Base-by-base conservation (phyloP, 108 stramenopile species). In the Aurantiochytrium sp. region DNA sequence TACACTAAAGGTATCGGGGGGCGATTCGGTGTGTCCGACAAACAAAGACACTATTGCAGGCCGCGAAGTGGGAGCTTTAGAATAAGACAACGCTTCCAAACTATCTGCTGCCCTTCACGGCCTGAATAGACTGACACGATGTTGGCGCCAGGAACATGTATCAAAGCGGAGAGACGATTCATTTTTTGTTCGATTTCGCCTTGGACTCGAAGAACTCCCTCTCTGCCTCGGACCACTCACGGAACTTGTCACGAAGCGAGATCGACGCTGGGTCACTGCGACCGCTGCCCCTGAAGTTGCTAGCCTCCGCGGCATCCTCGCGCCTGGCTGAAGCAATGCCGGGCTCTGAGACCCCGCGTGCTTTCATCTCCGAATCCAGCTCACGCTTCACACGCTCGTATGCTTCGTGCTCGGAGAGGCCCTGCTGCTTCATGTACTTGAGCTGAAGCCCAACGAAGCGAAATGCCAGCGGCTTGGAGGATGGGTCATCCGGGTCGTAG, bases 381-480 rank as follows among this genome's bases (percentile, higher is more conserved):
- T 48, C 42, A 48, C 42, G 39, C 73, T 81, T 48, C 22, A 65
- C 59, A 27, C 59, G 59, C 42, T 41, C 39, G 24, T 81, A 81
- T 12, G 73, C 73, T 24, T 41, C 73, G 42, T 48, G 6, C 39
- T 81, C 73, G 8, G 73, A 2, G 45, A 81, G 73, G 36, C 45
- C 45, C 45, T 81, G 6, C 73, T 81, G 10, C 73, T 41, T 81
- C 73, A 81, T 81, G 73, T 48, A 48, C 73, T 81, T 48, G 42
- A 81, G 45, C 73, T 81, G 73, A 41, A 41, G 39, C 10, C 42
- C 39, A 41, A 81, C 73, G 24, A 81, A 81, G 2, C 39, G 73
- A 17, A 81, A 41, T 6, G 73, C 73, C 15, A 48, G 17, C 12
- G 73, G 73, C 42, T 19, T 41, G 15, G 39, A 27, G 73, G 42